Evolutionary conservation across 73 alveolate genomes (phyloP).

Genomic region (Paramecium octaurelia): DNA sequence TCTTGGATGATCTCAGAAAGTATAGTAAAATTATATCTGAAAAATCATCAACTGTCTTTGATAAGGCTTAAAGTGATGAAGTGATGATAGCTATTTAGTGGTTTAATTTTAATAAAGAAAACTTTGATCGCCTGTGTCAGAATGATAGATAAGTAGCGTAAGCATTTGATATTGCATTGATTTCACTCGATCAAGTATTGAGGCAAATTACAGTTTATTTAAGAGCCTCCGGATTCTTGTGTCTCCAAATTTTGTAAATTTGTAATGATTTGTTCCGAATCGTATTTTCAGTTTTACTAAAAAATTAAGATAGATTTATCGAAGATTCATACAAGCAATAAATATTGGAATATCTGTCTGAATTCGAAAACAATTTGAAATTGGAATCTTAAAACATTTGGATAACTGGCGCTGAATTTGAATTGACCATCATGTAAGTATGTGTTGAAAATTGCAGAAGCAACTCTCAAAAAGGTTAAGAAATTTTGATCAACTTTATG

Average conservation of each 20-base stretch:
- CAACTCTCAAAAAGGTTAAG: neutral
- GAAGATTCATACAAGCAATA: neutral
- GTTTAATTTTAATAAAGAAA: neutral
- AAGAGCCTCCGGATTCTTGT: neutral
- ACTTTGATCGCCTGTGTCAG: neutral
- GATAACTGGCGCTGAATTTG: neutral
- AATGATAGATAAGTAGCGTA: neutral
- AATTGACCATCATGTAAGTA: neutral
- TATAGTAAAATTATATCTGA: neutral
- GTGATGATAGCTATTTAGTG: neutral
- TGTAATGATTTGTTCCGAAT: neutral
- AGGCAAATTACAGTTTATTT: neutral
- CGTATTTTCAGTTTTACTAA: neutral
- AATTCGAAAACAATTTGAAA: neutral
- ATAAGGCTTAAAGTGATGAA: neutral
- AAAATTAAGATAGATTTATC: neutral
- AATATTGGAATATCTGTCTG: neutral
- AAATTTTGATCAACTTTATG: neutral
- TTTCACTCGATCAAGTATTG: neutral
- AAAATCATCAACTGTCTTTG: neutral
- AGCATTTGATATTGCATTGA: neutral
- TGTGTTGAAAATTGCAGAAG: neutral
- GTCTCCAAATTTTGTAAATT: neutral
- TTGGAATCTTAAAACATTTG: neutral
- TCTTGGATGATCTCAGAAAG: neutral